Evolutionary conservation across 2,329 filamentous ascomycete genomes (phyloP).

Genomic region (Ilyonectria robusta): DNA sequence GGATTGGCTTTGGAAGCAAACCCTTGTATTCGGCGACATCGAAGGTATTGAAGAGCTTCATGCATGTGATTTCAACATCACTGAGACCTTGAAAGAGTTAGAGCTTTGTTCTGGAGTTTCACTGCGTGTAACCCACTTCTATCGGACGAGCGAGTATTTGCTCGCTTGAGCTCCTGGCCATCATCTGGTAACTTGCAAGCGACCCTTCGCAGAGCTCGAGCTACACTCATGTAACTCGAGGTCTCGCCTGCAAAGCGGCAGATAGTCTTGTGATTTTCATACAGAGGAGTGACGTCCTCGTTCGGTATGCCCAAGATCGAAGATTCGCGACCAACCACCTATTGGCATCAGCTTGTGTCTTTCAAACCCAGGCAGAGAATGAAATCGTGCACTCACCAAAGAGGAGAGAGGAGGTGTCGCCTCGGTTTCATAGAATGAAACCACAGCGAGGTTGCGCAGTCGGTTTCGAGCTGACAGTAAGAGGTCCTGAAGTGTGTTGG

Average conservation of each 20-base stretch:
- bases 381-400: conserved; percentile 26
- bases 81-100: conserved; percentile 47
- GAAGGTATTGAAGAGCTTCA: conserved; percentile 50
- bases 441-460: conserved; percentile 33
- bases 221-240: conserved; percentile 37
- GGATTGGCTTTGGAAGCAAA: conserved; percentile 47
- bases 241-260: conserved; percentile 43
- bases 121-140: neutral
- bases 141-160: conserved; percentile 3
- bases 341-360: neutral
- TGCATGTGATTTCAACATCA: conserved; percentile 51
- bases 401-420: conserved; percentile 26
- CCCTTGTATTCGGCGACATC: conserved; percentile 50
- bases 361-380: neutral
- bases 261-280: conserved; percentile 46
- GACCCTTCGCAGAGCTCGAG: conserved; percentile 37
- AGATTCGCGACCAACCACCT: conserved; percentile 49
- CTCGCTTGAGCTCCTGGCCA: neutral
- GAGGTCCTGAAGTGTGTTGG: conserved; percentile 36
- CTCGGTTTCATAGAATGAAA: conserved; percentile 42
- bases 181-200: conserved; percentile 10
- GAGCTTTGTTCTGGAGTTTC: neutral
- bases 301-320: conserved; percentile 38
- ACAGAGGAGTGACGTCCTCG: conserved; percentile 39
- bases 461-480: conserved; percentile 33